These are phyloP conservation scores for Fraxinus excelsior DNA, from an alignment of 257 asterid genomes.

Conservation along the genomic window DNA sequence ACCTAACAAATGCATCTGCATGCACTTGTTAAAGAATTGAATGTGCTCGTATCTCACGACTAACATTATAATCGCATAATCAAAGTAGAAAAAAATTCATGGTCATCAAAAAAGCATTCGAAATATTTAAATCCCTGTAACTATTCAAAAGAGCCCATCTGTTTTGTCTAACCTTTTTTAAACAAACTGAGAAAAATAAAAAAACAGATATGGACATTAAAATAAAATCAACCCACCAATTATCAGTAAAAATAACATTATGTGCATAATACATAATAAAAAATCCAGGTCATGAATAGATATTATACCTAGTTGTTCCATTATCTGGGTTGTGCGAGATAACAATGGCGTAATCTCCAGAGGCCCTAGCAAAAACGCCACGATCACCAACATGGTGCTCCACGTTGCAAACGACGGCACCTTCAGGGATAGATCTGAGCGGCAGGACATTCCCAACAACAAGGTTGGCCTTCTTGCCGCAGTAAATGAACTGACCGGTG, in stretches of 20 bases:
- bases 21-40: too few species aligned
- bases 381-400: constrained; percentile 37
- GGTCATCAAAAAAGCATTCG: too few species aligned
- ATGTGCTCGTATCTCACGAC: too few species aligned
- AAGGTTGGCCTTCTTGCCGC: constrained; percentile 39
- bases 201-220: too few species aligned
- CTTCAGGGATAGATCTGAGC: constrained; percentile 34
- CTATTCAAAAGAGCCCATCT: too few species aligned
- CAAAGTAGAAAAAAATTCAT: too few species aligned
- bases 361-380: constrained; percentile 31
- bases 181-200: too few species aligned
- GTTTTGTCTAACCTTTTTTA: too few species aligned
- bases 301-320: constrained; percentile 31
- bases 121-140: too few species aligned
- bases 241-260: not conserved
- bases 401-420: constrained; percentile 35
- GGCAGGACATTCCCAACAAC: constrained; percentile 37
- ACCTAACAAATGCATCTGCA: too few species aligned
- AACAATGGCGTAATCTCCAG: constrained; percentile 39
- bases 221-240: not conserved
- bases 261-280: not conserved
- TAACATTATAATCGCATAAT: too few species aligned
- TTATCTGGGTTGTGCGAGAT: constrained; percentile 37
- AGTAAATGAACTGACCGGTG: constrained; percentile 29
- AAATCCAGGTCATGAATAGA: not conserved